Evolutionary conservation across 257 asterid species (phyloP), one percentile per base, ranked within the genome.

Genomic region (Craterostigma plantagineum): DNA sequence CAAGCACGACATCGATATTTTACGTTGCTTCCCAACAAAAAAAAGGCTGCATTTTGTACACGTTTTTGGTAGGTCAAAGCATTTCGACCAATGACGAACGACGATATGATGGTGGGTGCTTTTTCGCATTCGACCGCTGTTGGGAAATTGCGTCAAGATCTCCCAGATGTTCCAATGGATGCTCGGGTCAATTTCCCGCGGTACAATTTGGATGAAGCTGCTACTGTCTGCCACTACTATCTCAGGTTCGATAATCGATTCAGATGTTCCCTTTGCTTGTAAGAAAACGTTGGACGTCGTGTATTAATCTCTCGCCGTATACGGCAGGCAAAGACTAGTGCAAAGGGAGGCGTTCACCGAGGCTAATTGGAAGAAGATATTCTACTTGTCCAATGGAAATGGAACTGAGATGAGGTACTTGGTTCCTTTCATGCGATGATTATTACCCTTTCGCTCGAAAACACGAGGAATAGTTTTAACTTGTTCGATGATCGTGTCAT

Each of bases 101-200:
- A 70, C 41, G 71, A 83, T 54, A 83, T 90, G 99, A 90, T 79
- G 96, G 87, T 75, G 50, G 99, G 99, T 11, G 80, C 82, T 37
- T 83, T 83, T 63, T 83, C 94, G 30, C 96, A 90, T 58, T 77
- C 96, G 39, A 90, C 91, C 17, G 91, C 99, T 38, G 99, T 90
- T 40, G 95, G 99, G 56, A 87, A 90, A 60, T 60, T 83, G 58
- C 84, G 96, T 13, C 62, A 63, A 58, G 96, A 90, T 49, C 56
- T 90, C 51, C 99, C 99, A 15, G 83, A 53, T 69, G 96, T 90
- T 65, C 99, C 99, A 10, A 10, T 46, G 14, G 79, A 79, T 72
- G 75, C 81, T 42, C 86, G 92, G 49, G 41, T 71, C 56, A 36
- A 52, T 55, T 62, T 83, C 39, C 99, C 92, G 14, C 84, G 95